Percentiles rank a stretch among this genome's conserved stretches.
Conservation (phyloP, 179 eudicot genomes). For the Actinidia arguta region DNA sequence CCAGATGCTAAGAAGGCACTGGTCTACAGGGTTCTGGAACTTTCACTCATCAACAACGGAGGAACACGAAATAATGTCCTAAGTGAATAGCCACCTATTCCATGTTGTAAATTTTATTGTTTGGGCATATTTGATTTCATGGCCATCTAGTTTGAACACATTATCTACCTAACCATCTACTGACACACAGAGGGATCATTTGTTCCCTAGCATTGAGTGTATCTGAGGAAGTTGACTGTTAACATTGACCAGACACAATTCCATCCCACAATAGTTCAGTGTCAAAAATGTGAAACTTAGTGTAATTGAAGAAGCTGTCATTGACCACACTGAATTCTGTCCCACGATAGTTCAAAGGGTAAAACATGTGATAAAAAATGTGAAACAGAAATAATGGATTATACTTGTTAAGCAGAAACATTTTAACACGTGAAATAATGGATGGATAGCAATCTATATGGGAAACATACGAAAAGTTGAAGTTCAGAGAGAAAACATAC, state of each 20-base stretch:
- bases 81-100: neutral
- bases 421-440: neutral
- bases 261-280: no score
- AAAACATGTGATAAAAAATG: neutral
- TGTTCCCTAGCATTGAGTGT: neutral
- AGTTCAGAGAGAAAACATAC: slow-evolving; percentile 47
- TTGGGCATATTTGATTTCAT: neutral
- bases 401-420: neutral
- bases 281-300: no score
- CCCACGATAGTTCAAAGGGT: neutral
- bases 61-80: neutral
- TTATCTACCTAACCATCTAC: neutral
- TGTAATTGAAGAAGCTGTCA: neutral
- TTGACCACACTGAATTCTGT: neutral
- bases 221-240: no score
- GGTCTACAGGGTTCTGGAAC: neutral
- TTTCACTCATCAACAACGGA: neutral
- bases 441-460: neutral
- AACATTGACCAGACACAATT: no score
- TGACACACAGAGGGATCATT: neutral
- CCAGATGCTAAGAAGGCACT: neutral
- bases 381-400: neutral
- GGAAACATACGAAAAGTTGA: slow-evolving; percentile 16
- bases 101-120: neutral
- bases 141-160: neutral